Evolutionary conservation across 1,284 basidiomycete species (phyloP), one percentile per base, ranked within the genome.

Genomic region (Rhodotorula mucilaginosa): DNA sequence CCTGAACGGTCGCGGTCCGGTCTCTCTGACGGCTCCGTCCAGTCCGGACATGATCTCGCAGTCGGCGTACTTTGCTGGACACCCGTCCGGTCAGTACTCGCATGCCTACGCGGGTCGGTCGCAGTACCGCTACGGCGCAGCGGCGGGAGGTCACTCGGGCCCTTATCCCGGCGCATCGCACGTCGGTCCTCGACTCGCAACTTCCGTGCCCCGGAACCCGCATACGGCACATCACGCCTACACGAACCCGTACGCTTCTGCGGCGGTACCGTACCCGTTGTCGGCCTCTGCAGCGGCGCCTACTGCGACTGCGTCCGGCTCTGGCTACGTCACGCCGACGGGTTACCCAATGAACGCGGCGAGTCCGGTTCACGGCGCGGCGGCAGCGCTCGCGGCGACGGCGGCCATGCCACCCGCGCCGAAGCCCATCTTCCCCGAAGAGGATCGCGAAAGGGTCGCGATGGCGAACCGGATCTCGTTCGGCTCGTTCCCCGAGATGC

Each of bases 351-450:
- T 12, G 47, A 5, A 10, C 10, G 59, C 60, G 18, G 54, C 26
- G 54, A 56, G 54, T 29, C 54, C 60, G 7, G 5, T 47, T n/a
- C 21, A 64, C 10, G 18, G n/a, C 6, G 44, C 51, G 1, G n/a
- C 65, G 21, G 23, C 65, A 0, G 51, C n/a, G 16, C 52, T 47
- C 57, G n/a, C 54, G 5, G 54, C 3, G 26, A 10, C 39, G 39
- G 39, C 39, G 39, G 39, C 16, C 48, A 52, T 47, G 31, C 47
- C 64, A 7, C 49, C 63, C 15, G 31, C 31, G 18, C 74, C 74
- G 1, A 64, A 58, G 3, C 72, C 74, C 23, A 76, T 76, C 62
- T 76, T 76, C 64, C 74, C 74, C 7, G 68, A 67, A 13, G 70
- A 74, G 61, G 73, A 74, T 60, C 72, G 74, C 44, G 70, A 68